Evolutionary conservation across 129 eudicot genomes (phyloP), one percentile per base, ranked within the genome.

Genomic region (Lactuca sativa): DNA sequence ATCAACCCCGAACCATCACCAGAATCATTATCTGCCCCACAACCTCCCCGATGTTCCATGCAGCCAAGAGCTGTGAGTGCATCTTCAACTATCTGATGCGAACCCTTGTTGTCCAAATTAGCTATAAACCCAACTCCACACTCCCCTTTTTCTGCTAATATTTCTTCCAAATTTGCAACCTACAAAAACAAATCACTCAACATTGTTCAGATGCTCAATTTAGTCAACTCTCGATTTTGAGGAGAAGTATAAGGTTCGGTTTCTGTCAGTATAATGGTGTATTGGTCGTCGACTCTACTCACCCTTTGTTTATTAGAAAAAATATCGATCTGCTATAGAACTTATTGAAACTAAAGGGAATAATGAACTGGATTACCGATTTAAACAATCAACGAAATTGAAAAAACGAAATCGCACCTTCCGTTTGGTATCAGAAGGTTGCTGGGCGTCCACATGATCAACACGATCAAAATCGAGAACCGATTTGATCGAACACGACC

Each of bases 1-100:
- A 95, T 95, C 14, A 95, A 32, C 67, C 99, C 99, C 16, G 99
- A 76, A 73, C 97, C 97, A 77, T 95, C 99, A 69, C 99, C 99
- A 21, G 99, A 95, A 83, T 95, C 99, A 31, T 95, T 95, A 81
- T 95, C 99, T 4, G 99, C 97, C 57, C 97, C 96, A 79, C 99
- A 95, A 15, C 99, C 99, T 10, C 99, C 99, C 38, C 99, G 95
- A 75, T 95, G 99, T 72, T 95, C 99, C 99, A 95, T 95, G 78
- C 99, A 95, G 31, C 99, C 99, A 78, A 95, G 99, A 11, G 99
- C 99, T 2, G 74, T 86, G 73, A 95, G 99, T 73, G 99, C 99
- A 85, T 95, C 99, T 73, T 84, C 84, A 65, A 95, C 86, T 37
- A 95, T 95, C 67, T 77, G 76, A 73, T 90, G 84, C 51, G 99